These are phyloP conservation scores for Globisporangium spiculum DNA, from an alignment of 352 stramenopile genomes.

Conservation along the genomic window DNA sequence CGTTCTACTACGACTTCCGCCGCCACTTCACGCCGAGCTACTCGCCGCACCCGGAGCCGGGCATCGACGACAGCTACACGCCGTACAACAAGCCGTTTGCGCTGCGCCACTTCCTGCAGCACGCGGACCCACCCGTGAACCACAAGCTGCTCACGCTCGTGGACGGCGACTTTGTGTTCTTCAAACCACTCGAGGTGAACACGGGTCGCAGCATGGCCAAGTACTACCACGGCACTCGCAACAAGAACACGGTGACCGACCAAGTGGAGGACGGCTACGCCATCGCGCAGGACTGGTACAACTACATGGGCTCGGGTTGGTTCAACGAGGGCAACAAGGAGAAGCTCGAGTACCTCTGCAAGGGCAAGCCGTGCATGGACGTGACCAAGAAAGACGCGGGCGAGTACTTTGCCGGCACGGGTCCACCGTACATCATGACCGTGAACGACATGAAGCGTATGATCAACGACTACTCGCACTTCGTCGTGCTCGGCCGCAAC, in stretches of 20 bases:
- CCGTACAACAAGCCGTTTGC: conserved; percentile 32
- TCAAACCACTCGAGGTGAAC: conserved; percentile 28
- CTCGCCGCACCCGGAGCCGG: conserved; percentile 18
- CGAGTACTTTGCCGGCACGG: conserved; percentile 45
- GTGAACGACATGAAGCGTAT: conserved; percentile 38
- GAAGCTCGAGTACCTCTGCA: conserved; percentile 36
- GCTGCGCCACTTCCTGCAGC: conserved; percentile 28
- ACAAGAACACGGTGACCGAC: conserved; percentile 34
- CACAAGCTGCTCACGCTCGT: conserved; percentile 25
- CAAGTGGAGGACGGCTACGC: conserved; percentile 36
- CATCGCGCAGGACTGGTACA: conserved; percentile 49
- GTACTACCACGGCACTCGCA: conserved; percentile 37
- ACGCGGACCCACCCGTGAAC: conserved; percentile 24
- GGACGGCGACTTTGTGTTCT: conserved; percentile 26
- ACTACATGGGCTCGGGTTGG: conserved; percentile 40
- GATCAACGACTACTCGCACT: conserved; percentile 53
- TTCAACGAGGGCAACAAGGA: conserved; percentile 24
- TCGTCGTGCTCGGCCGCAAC: conserved; percentile 38
- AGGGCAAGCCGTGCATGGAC: conserved; percentile 28
- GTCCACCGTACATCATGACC: conserved; percentile 62
- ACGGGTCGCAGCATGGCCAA: conserved; percentile 35
- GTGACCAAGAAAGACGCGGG: conserved; percentile 30
- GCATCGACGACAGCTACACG: conserved; percentile 25
- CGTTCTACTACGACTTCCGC: conserved; percentile 28
- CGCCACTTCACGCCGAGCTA: conserved; percentile 28